phyloP scores from a whole-genome alignment of 495 filamentous ascomycete species.

The Penicillium alfredii region DNA sequence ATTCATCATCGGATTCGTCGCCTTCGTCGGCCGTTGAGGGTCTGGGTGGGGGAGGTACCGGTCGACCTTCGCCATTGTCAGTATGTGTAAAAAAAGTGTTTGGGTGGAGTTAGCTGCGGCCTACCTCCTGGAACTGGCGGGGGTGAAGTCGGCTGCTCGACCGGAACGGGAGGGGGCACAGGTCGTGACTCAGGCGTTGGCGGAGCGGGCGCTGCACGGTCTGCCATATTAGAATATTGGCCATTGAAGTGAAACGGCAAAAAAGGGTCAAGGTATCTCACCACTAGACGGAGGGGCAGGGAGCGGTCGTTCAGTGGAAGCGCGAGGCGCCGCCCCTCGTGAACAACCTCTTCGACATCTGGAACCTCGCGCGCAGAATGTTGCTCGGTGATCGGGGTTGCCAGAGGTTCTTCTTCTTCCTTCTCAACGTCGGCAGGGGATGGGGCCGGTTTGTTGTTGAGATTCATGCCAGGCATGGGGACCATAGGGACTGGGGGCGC shows the following conservation, averaged over 20 bases:
- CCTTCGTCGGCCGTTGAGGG: constrained; percentile 65
- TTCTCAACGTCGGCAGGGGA: constrained; percentile 34
- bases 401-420: constrained; percentile 36
- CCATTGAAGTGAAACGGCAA: neutral
- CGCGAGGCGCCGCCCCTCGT: constrained; percentile 41
- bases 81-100: constrained; percentile 22
- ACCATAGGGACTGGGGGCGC: constrained; percentile 74
- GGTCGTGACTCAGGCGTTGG: constrained; percentile 30
- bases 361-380: constrained; percentile 46
- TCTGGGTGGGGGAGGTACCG: constrained; percentile 45
- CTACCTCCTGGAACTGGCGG: constrained; percentile 64
- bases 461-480: constrained; percentile 66
- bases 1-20: constrained; percentile 89
- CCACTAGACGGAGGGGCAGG: constrained; percentile 47
- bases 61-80: constrained; percentile 46
- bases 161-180: constrained; percentile 54
- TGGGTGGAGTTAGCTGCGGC: constrained; percentile 23
- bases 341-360: constrained; percentile 55
- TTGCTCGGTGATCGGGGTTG: constrained; percentile 38
- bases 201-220: constrained; percentile 26
- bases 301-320: constrained; percentile 40
- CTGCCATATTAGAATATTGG: constrained; percentile 13
- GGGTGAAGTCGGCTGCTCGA: constrained; percentile 60
- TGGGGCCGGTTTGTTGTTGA: constrained; percentile 30
- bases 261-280: constrained; percentile 18